phyloP scores from a whole-genome alignment of 1,284 basidiomycete genomes.

The Cryptococcus sp. region DNA sequence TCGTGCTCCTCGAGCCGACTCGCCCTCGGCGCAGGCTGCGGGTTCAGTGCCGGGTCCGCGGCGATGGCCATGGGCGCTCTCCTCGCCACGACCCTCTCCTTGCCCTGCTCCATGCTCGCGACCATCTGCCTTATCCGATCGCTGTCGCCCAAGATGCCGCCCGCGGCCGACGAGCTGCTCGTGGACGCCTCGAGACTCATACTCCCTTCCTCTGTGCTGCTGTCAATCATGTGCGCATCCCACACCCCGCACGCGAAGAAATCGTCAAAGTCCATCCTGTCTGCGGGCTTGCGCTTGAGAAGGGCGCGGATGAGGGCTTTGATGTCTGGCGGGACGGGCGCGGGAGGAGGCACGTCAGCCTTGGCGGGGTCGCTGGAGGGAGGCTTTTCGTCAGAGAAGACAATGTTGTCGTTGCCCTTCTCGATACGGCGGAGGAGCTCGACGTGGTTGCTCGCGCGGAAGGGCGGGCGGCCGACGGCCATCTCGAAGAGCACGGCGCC shows the following conservation, averaged over 20 bases:
- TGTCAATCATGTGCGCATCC: conserved; percentile 68
- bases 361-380: conserved; percentile 49
- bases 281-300: conserved; percentile 76
- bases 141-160: conserved; percentile 16
- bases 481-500: conserved; percentile 97
- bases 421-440: conserved; percentile 94
- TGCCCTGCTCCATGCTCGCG: conserved; percentile 20
- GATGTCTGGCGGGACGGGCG: conserved; percentile 72
- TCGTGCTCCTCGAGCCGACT: not conserved
- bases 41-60: conserved; percentile 27
- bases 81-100: conserved; percentile 29
- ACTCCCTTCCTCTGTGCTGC: conserved; percentile 31
- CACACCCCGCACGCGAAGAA: conserved; percentile 83
- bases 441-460: conserved; percentile 92
- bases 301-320: conserved; percentile 81
- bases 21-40: conserved; percentile 24
- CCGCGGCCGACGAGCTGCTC: conserved; percentile 25
- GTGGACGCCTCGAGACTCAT: conserved; percentile 39
- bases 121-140: conserved; percentile 23
- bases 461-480: conserved; percentile 87
- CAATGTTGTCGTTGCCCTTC: conserved; percentile 66
- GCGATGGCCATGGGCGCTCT: conserved; percentile 26
- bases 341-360: conserved; percentile 23
- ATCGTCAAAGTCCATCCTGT: conserved; percentile 85
- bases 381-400: conserved; percentile 78